Base-by-base conservation (phyloP, 2,329 filamentous ascomycete genomes). In the Fusarium sp. region DNA sequence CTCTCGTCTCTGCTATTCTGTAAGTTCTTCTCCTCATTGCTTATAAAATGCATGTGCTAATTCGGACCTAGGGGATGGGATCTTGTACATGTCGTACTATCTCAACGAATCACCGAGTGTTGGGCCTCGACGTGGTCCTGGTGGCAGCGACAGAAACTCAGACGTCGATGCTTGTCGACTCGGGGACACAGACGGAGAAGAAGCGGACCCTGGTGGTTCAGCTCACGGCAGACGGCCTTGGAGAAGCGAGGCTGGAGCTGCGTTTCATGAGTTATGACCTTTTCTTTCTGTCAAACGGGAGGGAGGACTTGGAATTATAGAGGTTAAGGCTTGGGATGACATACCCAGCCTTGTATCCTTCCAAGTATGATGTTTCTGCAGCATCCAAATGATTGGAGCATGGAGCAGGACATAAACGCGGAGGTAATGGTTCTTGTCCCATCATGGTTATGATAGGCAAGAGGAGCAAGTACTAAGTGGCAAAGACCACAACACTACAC, bases 1-100 rank as follows among this genome's bases (percentile, higher is more conserved):
- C 77, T 49, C 77, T 82, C 50, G 69, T 83, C 20, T 81, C 79
- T 74, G 66, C 76, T 24, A 72, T 78, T 51, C 75, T 78, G 77
- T 78, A 74, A 72, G 77, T 71, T 39, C 6, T 20, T 40, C 33
- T 36, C 24, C 5, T 15, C 5, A 5, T 14, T 46, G 18, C 20
- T 14, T n/a, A 17, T 9, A 7, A 36, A 6, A 14, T 3, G n/a
- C 22, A 11, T 40, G 13, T n/a, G 49, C 71, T 73, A 44, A 73
- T 40, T 38, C 38, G 8, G 14, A 24, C 14, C 11, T 15, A 74
- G 72, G n/a, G 70, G 70, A 44, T 74, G 70, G 66, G 63, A 74
- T 22, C 45, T 74, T 39, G 57, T 72, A 36, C 68, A 73, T n/a
- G 54, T 74, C 15, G 31, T 72, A 45, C 52, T 74, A 26, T 74